Evolutionary conservation across 768 basidiomycete species (phyloP), one percentile per base, ranked within the genome.

Genomic region (Xerocomus spinulosus): DNA sequence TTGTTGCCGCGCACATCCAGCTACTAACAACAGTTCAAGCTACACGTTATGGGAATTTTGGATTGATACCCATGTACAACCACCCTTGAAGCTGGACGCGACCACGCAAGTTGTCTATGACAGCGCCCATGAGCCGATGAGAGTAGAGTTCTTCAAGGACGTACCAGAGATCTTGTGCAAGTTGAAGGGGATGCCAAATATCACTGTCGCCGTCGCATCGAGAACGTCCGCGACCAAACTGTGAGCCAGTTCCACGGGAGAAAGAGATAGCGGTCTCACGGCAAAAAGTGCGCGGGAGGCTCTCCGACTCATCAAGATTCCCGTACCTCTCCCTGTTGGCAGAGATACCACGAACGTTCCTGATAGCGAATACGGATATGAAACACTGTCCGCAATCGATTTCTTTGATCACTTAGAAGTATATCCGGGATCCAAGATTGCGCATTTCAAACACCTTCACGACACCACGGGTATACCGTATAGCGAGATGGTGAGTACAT

Each of bases 11-110:
- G 4, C 28, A 40, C 10, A 21, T 13, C 14, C n/a, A 30, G 13
- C 38, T 29, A 34, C 45, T 53, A 25, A 55, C n/a, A 3, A 44
- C 13, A 15, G 39, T 49, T 7, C 29, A 52, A 90, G 89, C 60
- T 92, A 87, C 63, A 92, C 91, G 0, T 71, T 92, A 6, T 92
- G 89, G 90, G 79, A 84, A 48, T 71, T 92, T 14, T 92, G 89
- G 90, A 84, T 92, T 44, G 91, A 93, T 63, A 82, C 82, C 15
- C 85, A 91, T 62, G 74, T 87, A 43, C 69, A 74, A 36, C 78
- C 76, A 25, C 81, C 85, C 7, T 65, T 87, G 43, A 74, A 66
- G 46, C 71, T 76, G 37, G 66, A 80, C 20, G 71, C 35, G 5
- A 18, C 18, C 26, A 56, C 60, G 13, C 60, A 60, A 10, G 44